Evolutionary conservation across 2,329 filamentous ascomycete genomes (phyloP).

Genomic region (Penicillium hordei): DNA sequence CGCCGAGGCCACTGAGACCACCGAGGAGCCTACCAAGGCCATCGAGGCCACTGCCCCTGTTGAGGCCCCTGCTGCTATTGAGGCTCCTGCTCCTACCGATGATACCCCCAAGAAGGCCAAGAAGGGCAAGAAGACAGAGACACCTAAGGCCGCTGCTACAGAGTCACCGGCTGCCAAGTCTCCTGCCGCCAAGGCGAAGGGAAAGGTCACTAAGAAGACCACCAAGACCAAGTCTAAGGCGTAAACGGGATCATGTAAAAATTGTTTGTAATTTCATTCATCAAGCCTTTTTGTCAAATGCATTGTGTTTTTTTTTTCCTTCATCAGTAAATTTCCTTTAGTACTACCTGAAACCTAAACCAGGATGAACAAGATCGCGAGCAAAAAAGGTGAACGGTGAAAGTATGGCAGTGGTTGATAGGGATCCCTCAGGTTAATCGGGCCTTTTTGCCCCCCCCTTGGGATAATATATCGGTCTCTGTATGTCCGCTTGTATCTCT

Average conservation of each 20-base stretch:
- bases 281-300: constrained; percentile 22
- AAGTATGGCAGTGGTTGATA: not conserved
- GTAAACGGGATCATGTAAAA: constrained; percentile 25
- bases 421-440: not conserved
- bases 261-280: constrained; percentile 20
- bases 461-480: not conserved
- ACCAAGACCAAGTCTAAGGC: constrained; percentile 35
- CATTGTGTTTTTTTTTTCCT: constrained; percentile 12
- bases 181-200: constrained; percentile 22
- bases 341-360: not conserved
- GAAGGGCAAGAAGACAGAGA: constrained; percentile 34
- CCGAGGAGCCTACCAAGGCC: constrained; percentile 26
- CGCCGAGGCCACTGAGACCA: constrained; percentile 27
- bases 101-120: constrained; percentile 39
- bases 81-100: constrained; percentile 30
- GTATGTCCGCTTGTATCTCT: not conserved
- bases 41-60: not conserved
- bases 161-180: constrained; percentile 27
- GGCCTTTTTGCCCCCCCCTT: not conserved
- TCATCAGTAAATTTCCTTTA: not conserved
- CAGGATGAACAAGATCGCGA: not conserved
- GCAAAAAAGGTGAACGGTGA: not conserved
- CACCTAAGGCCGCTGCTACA: constrained; percentile 23
- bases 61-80: constrained; percentile 14
- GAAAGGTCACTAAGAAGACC: constrained; percentile 32